Base-by-base conservation (phyloP, 2,329 filamentous ascomycete genomes). In the Dryadomyces quercus-mongolicae region DNA sequence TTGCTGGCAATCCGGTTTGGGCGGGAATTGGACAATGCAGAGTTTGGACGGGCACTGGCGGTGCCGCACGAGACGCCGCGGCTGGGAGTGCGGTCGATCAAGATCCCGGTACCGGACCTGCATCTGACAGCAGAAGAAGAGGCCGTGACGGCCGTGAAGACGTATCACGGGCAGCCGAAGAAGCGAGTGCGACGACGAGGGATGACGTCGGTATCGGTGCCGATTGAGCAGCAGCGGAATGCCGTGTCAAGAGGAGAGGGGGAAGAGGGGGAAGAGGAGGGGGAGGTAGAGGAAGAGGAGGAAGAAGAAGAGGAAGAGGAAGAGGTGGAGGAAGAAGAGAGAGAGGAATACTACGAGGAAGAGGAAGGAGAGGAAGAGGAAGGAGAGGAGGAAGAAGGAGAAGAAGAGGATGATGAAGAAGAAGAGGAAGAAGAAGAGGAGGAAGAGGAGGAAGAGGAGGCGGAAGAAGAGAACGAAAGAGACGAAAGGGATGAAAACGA, bases 1-100 rank as follows among this genome's bases (percentile, higher is more conserved):
- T 83, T 95, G 63, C 75, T 83, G 12, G 78, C 80, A 1, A 78
- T 90, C 49, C 75, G 81, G 20, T 78, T 79, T 48, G 73, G 75
- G 9, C 73, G 78, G 25, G 69, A 70, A 16, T 67, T 83, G 0
- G 71, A 70, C 3, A 72, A 77, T 47, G 66, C 68, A 18, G 73
- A 74, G 44, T 75, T 78, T 55, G 68, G 68, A 20, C 65, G 67
- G 13, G 68, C 74, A 8, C 63, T 78, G 44, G 61, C 67, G 21
- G 62, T 66, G 56, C 66, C 58, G 45, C 68, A 63, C 60, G 67
- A 38, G 59, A 72, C 64, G 42, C 66, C 66, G 13, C 59, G 61
- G 16, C 56, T 60, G 8, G 62, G 59, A 2, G 59, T 57, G 53
- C 60, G 53, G 47, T 60, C 57, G 54, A 68, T 71, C 48, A 67